Percentiles rank a stretch among this genome's conserved stretches.
phyloP scores from a whole-genome alignment of 768 basidiomycete genomes.

The Rhodotorula taiwanensis region DNA sequence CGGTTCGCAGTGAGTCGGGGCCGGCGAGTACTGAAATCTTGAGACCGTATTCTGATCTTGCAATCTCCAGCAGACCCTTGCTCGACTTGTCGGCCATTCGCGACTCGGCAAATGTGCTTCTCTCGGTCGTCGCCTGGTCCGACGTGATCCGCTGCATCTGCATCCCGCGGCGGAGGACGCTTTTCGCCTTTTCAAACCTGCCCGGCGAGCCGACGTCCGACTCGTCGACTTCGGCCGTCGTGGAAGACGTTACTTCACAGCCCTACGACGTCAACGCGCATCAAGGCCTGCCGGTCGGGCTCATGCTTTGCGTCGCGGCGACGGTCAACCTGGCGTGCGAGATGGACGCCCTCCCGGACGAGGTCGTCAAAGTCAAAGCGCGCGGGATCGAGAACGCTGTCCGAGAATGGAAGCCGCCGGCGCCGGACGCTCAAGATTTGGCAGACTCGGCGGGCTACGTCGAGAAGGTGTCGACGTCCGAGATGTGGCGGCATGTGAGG shows the following conservation, averaged over 20 bases:
- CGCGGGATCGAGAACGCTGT: slow-evolving; percentile 24
- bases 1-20: slow-evolving; percentile 20
- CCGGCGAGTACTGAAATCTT: background rate
- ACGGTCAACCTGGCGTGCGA: slow-evolving; percentile 22
- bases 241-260: background rate
- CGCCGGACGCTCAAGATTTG: slow-evolving; percentile 4
- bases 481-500: slow-evolving; percentile 36
- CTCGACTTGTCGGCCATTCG: slow-evolving; percentile 20
- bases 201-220: slow-evolving; percentile 14
- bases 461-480: slow-evolving; percentile 15
- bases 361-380: slow-evolving; percentile 22
- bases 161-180: slow-evolving; percentile 12
- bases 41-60: no score
- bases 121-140: slow-evolving; percentile 20
- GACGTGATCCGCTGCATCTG: slow-evolving; percentile 30
- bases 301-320: slow-evolving; percentile 31
- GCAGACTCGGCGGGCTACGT: slow-evolving; percentile 16
- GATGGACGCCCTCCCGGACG: slow-evolving; percentile 25
- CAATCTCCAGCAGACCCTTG: background rate
- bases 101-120: slow-evolving; percentile 15
- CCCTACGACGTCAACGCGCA: slow-evolving; percentile 6
- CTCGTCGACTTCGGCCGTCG: slow-evolving; percentile 2
- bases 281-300: slow-evolving; percentile 26
- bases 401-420: slow-evolving; percentile 16
- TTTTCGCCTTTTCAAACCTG: slow-evolving; percentile 18